Base-by-base conservation (phyloP, 2,329 filamentous ascomycete species). In the Myriosclerotinia curreyana region DNA sequence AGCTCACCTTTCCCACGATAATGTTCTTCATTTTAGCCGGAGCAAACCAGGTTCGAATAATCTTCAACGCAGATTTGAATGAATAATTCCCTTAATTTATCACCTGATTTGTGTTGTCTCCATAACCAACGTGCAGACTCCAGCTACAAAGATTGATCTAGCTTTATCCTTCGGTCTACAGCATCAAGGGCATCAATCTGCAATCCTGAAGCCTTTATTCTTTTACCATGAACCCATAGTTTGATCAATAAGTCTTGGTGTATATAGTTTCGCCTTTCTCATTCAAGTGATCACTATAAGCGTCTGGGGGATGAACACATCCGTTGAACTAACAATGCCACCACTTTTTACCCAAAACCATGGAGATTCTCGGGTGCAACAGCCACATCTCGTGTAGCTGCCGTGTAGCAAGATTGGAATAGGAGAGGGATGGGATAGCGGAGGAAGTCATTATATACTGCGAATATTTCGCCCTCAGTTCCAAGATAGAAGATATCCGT, bases 271-370 rank as follows among this genome's bases (percentile, higher is more conserved):
- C 34, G 52, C 34, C 52, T 6, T 42, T 11, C 38, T 36, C 34
- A 22, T 44, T 15, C n/a, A 22, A 25, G 20, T 31, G 53, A 5
- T n/a, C n/a, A 28, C 34, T 22, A 22, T 48, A 42, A 22, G 53
- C 17, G 40, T 25, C 31, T 38, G 15, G n/a, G 53, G 8, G 49
- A 28, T 6, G 49, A 34, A 14, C 44, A 56, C 20, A 42, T 56
- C 53, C 36, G 44, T 25, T 22, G 34, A 38, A 56, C 28, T 5
- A 56, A 42, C 25, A 56, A 56, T 14, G n/a, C 53, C 14, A 56
- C 6, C 17, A 44, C n/a, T 20, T 56, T 40, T n/a, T 14, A 15
- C 14, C 14, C 38, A 15, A 56, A 42, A 38, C 11, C 53, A 14
- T n/a, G n/a, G 12, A 46, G 40, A n/a, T 48, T 17, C 14, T 28